phyloP scores from a whole-genome alignment of 1,284 basidiomycete genomes.

The Mycocalia duriaeana region DNA sequence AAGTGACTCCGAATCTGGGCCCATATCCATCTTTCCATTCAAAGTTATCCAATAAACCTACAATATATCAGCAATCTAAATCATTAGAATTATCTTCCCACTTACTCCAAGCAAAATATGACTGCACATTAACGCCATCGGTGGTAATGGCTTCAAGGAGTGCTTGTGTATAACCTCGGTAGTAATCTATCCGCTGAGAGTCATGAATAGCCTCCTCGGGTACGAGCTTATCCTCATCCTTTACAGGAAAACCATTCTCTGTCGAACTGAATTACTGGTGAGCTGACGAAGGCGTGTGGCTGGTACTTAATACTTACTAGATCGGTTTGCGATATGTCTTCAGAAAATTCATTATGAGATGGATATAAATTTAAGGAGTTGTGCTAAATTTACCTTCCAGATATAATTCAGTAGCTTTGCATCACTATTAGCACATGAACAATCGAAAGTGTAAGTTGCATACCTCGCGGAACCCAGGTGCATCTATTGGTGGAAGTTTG shows the following conservation, averaged over 20 bases:
- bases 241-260: constrained; percentile 72
- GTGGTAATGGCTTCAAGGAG: constrained; percentile 55
- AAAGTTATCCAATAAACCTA: constrained; percentile 68
- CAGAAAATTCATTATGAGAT: too few species aligned
- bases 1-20: constrained; percentile 61
- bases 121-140: constrained; percentile 62
- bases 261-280: constrained; percentile 42
- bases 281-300: too few species aligned
- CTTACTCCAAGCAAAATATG: constrained; percentile 72
- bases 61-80: constrained; percentile 3
- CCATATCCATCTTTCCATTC: constrained; percentile 72
- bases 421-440: not conserved
- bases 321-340: constrained; percentile 67
- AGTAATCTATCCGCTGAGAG: constrained; percentile 64
- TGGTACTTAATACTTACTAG: too few species aligned
- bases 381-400: too few species aligned
- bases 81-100: not conserved
- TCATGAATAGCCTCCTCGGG: constrained; percentile 59
- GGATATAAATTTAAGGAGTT: too few species aligned
- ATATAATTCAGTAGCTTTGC: constrained; percentile 65
- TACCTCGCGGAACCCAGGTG: constrained; percentile 53
- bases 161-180: constrained; percentile 56
- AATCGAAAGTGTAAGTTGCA: constrained; percentile 8
- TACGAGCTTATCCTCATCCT: constrained; percentile 54
- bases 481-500: constrained; percentile 38